Evolutionary conservation across 306 rosid species (phyloP).

Genomic region (Malus sieversii): DNA sequence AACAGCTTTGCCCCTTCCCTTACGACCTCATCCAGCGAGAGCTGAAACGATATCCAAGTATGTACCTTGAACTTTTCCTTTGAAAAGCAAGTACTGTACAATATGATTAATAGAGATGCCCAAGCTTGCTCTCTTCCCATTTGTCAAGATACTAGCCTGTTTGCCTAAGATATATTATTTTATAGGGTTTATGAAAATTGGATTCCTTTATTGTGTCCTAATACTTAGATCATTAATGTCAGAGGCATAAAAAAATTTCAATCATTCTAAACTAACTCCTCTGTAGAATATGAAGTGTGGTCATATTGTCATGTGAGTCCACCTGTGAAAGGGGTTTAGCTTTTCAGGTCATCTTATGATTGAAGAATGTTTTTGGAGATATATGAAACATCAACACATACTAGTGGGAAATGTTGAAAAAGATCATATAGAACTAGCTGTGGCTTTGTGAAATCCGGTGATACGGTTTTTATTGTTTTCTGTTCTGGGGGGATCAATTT

Average conservation of each 20-base stretch:
- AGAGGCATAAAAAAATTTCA: too few relatives aligned
- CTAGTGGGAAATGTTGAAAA: background rate
- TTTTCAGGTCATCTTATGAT: background rate
- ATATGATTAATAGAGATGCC: background rate
- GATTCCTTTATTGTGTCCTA: too few relatives aligned
- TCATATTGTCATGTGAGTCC: background rate
- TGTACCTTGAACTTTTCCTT: constrained; percentile 3
- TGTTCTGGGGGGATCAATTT: background rate
- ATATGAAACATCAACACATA: background rate
- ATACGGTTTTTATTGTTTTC: background rate
- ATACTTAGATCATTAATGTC: too few relatives aligned
- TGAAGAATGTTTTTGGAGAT: background rate
- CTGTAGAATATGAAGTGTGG: background rate
- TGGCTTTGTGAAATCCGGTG: background rate
- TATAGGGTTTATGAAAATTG: background rate
- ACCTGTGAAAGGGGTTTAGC: background rate
- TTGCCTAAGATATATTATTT: background rate
- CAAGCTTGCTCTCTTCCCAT: background rate
- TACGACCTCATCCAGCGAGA: constrained; percentile 88
- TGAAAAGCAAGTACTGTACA: background rate
- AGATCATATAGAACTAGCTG: background rate
- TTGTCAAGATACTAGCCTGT: background rate
- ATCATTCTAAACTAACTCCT: too few relatives aligned
- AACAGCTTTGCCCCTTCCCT: constrained; percentile 96
- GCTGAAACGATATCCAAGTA: constrained; percentile 96